These are phyloP conservation scores for Cupressus sempervirens DNA, from an alignment of 75 land plant genomes.

Conservation along the genomic window DNA sequence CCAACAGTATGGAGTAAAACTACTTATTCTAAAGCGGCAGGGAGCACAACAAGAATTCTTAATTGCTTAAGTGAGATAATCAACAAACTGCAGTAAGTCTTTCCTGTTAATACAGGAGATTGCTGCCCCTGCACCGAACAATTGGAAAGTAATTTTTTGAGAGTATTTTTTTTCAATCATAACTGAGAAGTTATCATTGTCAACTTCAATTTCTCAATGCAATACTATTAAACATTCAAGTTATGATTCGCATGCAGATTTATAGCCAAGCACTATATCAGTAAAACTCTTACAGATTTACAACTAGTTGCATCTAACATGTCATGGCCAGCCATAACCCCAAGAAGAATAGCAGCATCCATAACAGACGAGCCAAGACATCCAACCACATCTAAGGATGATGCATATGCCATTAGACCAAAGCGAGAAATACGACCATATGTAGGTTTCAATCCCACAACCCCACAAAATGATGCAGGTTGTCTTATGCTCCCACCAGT, in stretches of 20 bases:
- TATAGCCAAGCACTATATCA: neutral
- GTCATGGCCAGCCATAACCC: constrained; percentile 80
- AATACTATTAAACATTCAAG: neutral
- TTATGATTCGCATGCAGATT: neutral
- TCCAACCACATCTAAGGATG: constrained; percentile 93
- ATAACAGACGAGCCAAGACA: constrained; percentile 80
- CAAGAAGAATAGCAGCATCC: constrained; percentile 80
- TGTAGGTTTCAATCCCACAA: constrained; percentile 92
- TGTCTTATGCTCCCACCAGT: constrained; percentile 98
- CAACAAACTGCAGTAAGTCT: neutral
- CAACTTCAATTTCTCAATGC: neutral
- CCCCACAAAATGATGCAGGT: constrained; percentile 98
- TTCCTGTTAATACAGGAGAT: neutral
- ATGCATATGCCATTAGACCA: constrained; percentile 97
- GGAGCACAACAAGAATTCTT: neutral
- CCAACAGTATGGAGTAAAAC: neutral
- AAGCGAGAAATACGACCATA: constrained; percentile 94
- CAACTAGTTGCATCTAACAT: constrained; percentile 79
- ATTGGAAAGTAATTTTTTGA: neutral
- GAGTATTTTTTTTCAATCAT: neutral
- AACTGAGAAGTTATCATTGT: neutral
- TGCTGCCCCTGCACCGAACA: neutral
- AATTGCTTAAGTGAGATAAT: neutral
- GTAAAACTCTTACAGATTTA: constrained; percentile 37
- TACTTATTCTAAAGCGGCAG: neutral